These are phyloP conservation scores for Helianthus annuus DNA, from an alignment of 129 eudicot species.

Conservation along the genomic window DNA sequence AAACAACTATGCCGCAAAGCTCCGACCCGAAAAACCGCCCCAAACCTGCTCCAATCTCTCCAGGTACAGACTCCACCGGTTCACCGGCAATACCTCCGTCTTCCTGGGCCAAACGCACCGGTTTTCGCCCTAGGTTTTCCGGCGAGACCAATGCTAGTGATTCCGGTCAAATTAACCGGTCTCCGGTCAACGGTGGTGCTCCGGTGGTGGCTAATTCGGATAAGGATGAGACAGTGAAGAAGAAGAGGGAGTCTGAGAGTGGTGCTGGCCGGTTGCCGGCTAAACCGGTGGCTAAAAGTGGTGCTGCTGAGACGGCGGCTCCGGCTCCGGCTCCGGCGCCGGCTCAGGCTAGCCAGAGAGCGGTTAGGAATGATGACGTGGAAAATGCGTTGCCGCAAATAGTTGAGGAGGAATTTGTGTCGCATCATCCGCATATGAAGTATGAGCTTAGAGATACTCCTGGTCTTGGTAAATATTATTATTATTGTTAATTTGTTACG, in stretches of 20 bases:
- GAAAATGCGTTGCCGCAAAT: slow-evolving; percentile 52
- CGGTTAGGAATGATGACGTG: slow-evolving; percentile 47
- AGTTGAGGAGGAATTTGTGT: slow-evolving; percentile 66
- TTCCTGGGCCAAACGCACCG: slow-evolving; percentile 96
- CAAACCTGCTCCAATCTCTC: slow-evolving; percentile 66
- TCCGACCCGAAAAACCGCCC: slow-evolving; percentile 70
- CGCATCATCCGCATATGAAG: slow-evolving; percentile 81
- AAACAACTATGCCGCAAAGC: slow-evolving; percentile 34
- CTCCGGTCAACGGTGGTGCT: slow-evolving; percentile 44
- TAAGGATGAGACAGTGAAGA: slow-evolving; percentile 43
- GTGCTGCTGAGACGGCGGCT: slow-evolving; percentile 17
- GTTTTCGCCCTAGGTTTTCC: slow-evolving; percentile 94
- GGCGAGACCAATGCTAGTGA: slow-evolving; percentile 85
- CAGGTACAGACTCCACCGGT: slow-evolving; percentile 51
- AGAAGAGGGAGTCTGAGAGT: slow-evolving; percentile 63
- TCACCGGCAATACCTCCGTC: slow-evolving; percentile 79
- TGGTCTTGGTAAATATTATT: slow-evolving; percentile 72
- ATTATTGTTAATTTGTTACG: not conserved
- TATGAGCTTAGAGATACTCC: slow-evolving; percentile 97
- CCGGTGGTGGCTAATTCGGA: slow-evolving; percentile 23
- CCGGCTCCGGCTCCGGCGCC: slow-evolving; percentile 29
- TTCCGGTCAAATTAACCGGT: slow-evolving; percentile 57
- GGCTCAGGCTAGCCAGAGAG: slow-evolving; percentile 40
- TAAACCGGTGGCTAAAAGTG: slow-evolving; percentile 20
- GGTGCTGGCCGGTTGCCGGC: slow-evolving; percentile 36